Evolutionary conservation across 106 monocot species (phyloP), one percentile per base, ranked within the genome.

Genomic region (Platanthera guangdongensis): DNA sequence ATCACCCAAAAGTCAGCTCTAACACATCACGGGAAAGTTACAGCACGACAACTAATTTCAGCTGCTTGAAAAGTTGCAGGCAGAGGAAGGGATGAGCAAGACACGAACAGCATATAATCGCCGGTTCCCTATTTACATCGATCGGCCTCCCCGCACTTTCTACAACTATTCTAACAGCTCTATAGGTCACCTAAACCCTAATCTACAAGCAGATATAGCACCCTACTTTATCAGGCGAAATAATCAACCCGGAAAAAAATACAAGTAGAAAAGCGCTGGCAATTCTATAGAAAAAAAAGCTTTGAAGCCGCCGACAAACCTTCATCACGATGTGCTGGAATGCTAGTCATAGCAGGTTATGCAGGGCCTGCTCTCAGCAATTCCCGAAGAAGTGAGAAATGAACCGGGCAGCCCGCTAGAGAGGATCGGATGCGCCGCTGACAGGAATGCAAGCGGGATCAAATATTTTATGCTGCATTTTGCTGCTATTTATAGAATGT

Each of bases 311-410:
- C 12, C 6, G 47, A 16, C n/a, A 70, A 48, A 2, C 70, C 45
- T 70, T 25, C 47, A 70, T 46, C 8, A 16, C 6, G 47, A 53
- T 53, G 22, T 47, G 47, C 15, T n/a, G 52, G 80, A 83, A 83
- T 72, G 86, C 88, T 77, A 79, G 88, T 88, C 91, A 92, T 86
- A 52, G 91, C 84, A 82, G 82, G 80, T 9, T 7, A 65, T 71
- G 50, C 5, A 30, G 28, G 62, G 22, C 79, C 84, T 45, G 73
- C 88, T 92, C 86, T 76, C 78, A 88, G 86, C 84, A 83, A 75
- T 71, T 67, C 77, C 78, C 49, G 39, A 78, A 1, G 32, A 75
- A 63, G 10, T 21, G 39, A 39, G 16, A 48, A 15, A 1, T 45
- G 12, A 68, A 68, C 62, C 8, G 32, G 9, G 5, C 13, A 7